Conservation (phyloP, 2,329 filamentous ascomycete species). For the Grosmannia penicillata region DNA sequence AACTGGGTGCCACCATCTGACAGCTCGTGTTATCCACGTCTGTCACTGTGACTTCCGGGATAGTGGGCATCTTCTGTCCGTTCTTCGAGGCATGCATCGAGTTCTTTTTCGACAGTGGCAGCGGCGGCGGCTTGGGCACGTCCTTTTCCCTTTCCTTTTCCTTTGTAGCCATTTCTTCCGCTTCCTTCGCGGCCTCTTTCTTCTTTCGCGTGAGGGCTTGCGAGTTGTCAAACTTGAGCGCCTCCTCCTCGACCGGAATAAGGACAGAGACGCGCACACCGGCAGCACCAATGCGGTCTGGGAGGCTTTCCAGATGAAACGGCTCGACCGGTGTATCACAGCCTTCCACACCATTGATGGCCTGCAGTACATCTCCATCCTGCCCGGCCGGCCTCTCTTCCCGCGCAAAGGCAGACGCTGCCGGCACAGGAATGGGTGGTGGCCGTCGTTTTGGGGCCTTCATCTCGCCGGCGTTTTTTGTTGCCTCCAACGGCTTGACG, state of each 20-base stretch:
- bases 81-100: neutral
- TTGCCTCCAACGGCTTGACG: too few species aligned
- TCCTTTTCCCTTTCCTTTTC: neutral
- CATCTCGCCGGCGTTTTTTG: slow-evolving; percentile 4
- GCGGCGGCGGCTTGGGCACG: neutral
- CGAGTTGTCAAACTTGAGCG: slow-evolving; percentile 10
- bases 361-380: slow-evolving; percentile 5
- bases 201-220: slow-evolving; percentile 2
- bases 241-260: slow-evolving; percentile 15
- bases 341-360: too few species aligned
- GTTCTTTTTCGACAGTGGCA: neutral
- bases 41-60: slow-evolving; percentile 23
- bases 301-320: slow-evolving; percentile 33
- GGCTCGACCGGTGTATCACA: slow-evolving; percentile 29
- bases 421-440: slow-evolving; percentile 1
- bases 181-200: neutral
- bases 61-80: slow-evolving; percentile 16
- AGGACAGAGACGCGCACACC: slow-evolving; percentile 17
- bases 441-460: neutral
- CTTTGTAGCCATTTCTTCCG: slow-evolving; percentile 3
- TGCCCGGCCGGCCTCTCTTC: slow-evolving; percentile 8
- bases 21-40: slow-evolving; percentile 3
- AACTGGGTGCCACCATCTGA: neutral
- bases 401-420: slow-evolving; percentile 4
- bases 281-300: slow-evolving; percentile 25